Conservation (phyloP, 2,329 filamentous ascomycete genomes). For the Hymenoscyphus repandus region DNA sequence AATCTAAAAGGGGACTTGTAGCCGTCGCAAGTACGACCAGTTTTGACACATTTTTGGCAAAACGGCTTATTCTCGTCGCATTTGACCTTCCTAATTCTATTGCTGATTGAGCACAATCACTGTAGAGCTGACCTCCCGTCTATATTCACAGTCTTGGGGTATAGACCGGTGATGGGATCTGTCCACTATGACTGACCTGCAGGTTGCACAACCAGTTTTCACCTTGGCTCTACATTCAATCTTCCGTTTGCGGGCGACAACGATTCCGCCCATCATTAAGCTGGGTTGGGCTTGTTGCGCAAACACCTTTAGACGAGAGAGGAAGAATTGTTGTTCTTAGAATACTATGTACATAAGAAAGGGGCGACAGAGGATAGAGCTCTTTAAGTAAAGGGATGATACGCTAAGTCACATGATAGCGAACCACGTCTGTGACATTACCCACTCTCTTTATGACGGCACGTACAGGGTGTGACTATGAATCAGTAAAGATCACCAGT, state of each 20-base stretch:
- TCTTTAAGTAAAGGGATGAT: no score
- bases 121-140: slow-evolving; percentile 9
- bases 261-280: slow-evolving; percentile 23
- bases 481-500: no score
- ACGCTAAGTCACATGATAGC: no score
- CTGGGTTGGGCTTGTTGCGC: slow-evolving; percentile 5
- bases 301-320: no score
- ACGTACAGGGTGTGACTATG: no score
- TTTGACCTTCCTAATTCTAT: slow-evolving; percentile 42
- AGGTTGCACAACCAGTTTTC: slow-evolving; percentile 40
- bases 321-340: no score
- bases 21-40: slow-evolving; percentile 39
- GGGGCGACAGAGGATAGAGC: no score
- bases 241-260: slow-evolving; percentile 27
- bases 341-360: no score
- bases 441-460: no score
- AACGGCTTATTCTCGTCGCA: slow-evolving; percentile 25
- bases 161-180: slow-evolving; percentile 15
- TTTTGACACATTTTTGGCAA: slow-evolving; percentile 30
- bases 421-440: no score
- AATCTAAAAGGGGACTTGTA: slow-evolving; percentile 37
- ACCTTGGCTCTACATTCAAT: slow-evolving; percentile 32
- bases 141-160: slow-evolving; percentile 13
- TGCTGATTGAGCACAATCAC: slow-evolving; percentile 25
- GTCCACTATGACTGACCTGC: slow-evolving; percentile 34